A percentile compares a stretch with the other conserved stretches of the same genome.
Conservation (phyloP, 2,329 filamentous ascomycete species). For the Drechslerella coelobrocha region DNA sequence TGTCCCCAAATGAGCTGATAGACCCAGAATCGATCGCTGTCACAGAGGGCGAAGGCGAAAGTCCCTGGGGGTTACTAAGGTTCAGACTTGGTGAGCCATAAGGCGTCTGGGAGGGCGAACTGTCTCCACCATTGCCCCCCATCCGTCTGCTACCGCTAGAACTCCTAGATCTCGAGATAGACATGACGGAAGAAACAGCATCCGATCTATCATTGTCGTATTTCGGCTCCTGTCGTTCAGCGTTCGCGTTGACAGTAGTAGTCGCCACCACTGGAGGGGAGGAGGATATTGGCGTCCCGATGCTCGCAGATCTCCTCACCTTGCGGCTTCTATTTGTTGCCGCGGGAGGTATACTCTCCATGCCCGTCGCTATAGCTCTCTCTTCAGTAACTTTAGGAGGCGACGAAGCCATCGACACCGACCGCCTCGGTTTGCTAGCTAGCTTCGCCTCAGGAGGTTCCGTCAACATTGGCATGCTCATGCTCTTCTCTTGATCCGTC, state of each 20-base stretch:
- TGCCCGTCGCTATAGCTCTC: slow-evolving; percentile 38
- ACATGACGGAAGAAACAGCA: slow-evolving; percentile 43
- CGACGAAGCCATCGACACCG: slow-evolving; percentile 15
- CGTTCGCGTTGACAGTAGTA: slow-evolving; percentile 37
- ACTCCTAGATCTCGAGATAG: slow-evolving; percentile 41
- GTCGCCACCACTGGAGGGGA: slow-evolving; percentile 29
- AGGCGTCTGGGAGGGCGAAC: slow-evolving; percentile 29
- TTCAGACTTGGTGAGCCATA: slow-evolving; percentile 25
- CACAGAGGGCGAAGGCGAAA: slow-evolving; percentile 31
- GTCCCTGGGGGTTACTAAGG: slow-evolving; percentile 6
- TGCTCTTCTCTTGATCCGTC: slow-evolving; percentile 54
- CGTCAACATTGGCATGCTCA: slow-evolving; percentile 58
- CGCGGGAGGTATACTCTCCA: slow-evolving; percentile 42
- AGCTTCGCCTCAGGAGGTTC: slow-evolving; percentile 52
- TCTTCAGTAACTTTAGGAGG: slow-evolving; percentile 33
- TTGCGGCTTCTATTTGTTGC: slow-evolving; percentile 39
- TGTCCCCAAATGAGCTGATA: background rate
- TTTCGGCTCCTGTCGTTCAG: slow-evolving; percentile 44
- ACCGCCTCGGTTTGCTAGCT: slow-evolving; percentile 15
- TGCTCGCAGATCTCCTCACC: slow-evolving; percentile 20
- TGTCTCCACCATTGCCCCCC: slow-evolving; percentile 10
- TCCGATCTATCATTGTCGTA: slow-evolving; percentile 43
- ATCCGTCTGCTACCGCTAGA: slow-evolving; percentile 31
- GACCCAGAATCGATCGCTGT: slow-evolving; percentile 35
- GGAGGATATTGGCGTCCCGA: slow-evolving; percentile 28